phyloP scores from a whole-genome alignment of 805 yeast species.

The Huiozyma naganishii region DNA sequence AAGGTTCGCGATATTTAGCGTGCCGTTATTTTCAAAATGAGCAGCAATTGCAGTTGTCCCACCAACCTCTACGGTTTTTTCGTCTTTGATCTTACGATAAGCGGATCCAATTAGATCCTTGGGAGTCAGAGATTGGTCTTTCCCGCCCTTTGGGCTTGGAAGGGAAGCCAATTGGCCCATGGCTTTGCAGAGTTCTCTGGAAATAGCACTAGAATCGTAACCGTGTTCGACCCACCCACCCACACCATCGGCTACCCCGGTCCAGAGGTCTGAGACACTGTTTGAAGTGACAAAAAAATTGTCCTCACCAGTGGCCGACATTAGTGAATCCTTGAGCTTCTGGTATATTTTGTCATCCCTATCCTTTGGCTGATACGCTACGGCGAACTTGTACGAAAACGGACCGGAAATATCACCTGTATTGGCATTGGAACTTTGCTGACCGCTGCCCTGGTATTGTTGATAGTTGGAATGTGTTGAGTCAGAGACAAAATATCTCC shows the following conservation, averaged over 20 bases:
- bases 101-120: slow-evolving; percentile 43
- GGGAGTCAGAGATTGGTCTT: slow-evolving; percentile 23
- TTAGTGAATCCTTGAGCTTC: slow-evolving; percentile 24
- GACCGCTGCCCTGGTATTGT: slow-evolving; percentile 1
- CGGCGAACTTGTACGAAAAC: slow-evolving; percentile 44
- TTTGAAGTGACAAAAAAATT: slow-evolving; percentile 43
- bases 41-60: slow-evolving; percentile 92
- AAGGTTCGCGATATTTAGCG: slow-evolving; percentile 58
- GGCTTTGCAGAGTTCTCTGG: slow-evolving; percentile 61
- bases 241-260: slow-evolving; percentile 94
- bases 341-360: slow-evolving; percentile 40
- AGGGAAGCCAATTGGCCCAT: slow-evolving; percentile 29
- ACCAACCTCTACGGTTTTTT: slow-evolving; percentile 69
- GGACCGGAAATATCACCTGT: slow-evolving; percentile 8
- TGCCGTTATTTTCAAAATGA: slow-evolving; percentile 42
- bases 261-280: slow-evolving; percentile 31
- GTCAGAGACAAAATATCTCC: slow-evolving; percentile 13
- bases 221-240: slow-evolving; percentile 97
- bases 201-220: slow-evolving; percentile 77
- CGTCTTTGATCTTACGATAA: slow-evolving; percentile 40
- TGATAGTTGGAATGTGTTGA: slow-evolving; percentile 1
- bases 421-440: not conserved
- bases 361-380: slow-evolving; percentile 67
- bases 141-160: not conserved
- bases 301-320: slow-evolving; percentile 72